phyloP scores from a whole-genome alignment of 176 grass and related monocot genomes.

The Eremochloa ophiuroides region DNA sequence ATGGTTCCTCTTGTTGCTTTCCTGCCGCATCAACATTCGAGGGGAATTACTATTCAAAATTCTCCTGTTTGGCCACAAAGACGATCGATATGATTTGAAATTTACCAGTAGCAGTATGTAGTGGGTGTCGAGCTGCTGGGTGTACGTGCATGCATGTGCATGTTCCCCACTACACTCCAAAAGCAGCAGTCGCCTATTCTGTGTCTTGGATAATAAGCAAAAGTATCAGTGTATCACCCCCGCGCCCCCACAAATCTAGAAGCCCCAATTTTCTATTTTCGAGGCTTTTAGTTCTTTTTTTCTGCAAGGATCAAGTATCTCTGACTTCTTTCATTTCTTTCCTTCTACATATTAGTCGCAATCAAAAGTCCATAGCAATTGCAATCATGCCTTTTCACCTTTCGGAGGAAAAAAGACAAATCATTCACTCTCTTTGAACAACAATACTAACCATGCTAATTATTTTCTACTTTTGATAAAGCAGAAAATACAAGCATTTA shows the following conservation, averaged over 20 bases:
- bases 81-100: not conserved
- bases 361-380: not conserved
- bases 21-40: not conserved
- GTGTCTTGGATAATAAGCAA: constrained; percentile 35
- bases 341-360: not conserved
- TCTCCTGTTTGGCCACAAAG: not conserved
- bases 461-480: not conserved
- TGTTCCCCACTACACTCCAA: constrained; percentile 33
- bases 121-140: not conserved
- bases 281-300: not conserved
- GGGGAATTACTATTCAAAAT: too few relatives aligned
- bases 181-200: not conserved
- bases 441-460: not conserved
- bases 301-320: not conserved
- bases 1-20: constrained; percentile 21
- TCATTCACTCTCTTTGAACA: not conserved
- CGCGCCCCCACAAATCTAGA: too few relatives aligned
- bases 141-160: constrained; percentile 36
- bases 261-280: not conserved
- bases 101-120: not conserved
- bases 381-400: not conserved
- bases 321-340: not conserved
- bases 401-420: not conserved
- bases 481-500: too few relatives aligned
- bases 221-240: too few relatives aligned